A percentile compares a stretch with the other conserved stretches of the same genome.
Evolutionary conservation across 176 grass and related monocot species (phyloP).

Genomic region (Paspalum notatum): DNA sequence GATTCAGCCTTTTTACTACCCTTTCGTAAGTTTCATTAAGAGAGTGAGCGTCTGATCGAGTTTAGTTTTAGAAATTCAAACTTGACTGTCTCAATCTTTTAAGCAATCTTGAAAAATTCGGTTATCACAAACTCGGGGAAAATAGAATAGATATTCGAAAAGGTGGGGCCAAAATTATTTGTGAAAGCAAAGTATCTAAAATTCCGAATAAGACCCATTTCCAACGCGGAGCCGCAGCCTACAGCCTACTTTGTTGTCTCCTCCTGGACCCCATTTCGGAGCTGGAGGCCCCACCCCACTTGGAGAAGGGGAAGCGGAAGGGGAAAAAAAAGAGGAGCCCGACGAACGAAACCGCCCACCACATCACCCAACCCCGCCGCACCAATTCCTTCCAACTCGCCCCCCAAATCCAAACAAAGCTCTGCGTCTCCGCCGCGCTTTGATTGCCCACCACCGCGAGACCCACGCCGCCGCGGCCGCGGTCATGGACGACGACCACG

Average conservation of each 20-base stretch:
- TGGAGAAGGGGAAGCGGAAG: slow-evolving; percentile 8
- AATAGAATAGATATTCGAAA: too few relatives aligned
- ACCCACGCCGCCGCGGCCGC: slow-evolving; percentile 17
- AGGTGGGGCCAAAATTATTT: too few relatives aligned
- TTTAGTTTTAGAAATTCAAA: background rate
- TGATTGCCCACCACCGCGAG: slow-evolving; percentile 12
- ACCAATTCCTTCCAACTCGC: slow-evolving; percentile 2
- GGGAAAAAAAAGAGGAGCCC: background rate
- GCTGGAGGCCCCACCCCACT: slow-evolving; percentile 1
- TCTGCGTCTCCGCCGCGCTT: background rate
- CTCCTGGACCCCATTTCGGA: slow-evolving; percentile 12
- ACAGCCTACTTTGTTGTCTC: slow-evolving; percentile 22
- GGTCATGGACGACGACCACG: slow-evolving; percentile 50
- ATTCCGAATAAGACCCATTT: background rate
- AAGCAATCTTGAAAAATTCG: background rate
- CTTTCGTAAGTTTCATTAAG: too few relatives aligned
- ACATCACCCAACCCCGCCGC: slow-evolving; percentile 4
- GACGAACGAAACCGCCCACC: background rate
- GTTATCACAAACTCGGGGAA: background rate
- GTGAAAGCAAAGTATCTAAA: background rate
- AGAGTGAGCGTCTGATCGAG: too few relatives aligned
- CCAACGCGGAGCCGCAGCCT: background rate
- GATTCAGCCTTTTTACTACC: too few relatives aligned
- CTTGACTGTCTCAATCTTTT: background rate
- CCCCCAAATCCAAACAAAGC: slow-evolving; percentile 41